Evolutionary conservation across 148 eudicot genomes (phyloP).

Genomic region (Dysphania ambrosioides): DNA sequence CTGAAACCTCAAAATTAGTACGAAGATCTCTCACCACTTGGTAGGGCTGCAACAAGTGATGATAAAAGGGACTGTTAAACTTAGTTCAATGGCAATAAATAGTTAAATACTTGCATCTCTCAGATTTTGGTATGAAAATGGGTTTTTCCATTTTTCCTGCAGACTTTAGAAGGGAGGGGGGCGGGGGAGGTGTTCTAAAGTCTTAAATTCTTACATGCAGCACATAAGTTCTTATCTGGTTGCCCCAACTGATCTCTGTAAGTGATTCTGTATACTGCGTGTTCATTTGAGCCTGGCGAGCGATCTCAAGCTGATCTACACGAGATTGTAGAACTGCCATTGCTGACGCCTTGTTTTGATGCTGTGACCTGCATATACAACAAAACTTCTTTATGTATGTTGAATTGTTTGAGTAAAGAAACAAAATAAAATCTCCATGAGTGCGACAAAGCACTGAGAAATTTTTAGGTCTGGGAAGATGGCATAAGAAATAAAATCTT

Average conservation of each 20-base stretch:
- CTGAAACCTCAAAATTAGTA: conserved; percentile 85
- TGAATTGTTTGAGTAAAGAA: neutral
- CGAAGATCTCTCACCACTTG: conserved; percentile 96
- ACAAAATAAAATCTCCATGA: neutral
- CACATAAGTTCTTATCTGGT: conserved; percentile 83
- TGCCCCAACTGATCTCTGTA: conserved; percentile 90
- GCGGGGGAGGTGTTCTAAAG: neutral
- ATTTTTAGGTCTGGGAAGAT: neutral
- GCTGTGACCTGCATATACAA: conserved; percentile 63
- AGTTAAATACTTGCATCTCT: no score
- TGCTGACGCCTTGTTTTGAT: conserved; percentile 88
- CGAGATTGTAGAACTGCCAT: conserved; percentile 95
- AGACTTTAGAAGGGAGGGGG: no score
- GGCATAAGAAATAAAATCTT: neutral
- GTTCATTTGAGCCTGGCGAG: conserved; percentile 88
- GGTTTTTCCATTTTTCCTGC: no score
- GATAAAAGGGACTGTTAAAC: conserved; percentile 6
- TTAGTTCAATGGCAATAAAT: neutral
- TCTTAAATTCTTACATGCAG: conserved; percentile 59
- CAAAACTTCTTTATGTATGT: neutral
- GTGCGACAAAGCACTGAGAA: neutral
- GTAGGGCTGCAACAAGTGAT: conserved; percentile 65
- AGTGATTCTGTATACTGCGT: conserved; percentile 88
- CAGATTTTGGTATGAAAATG: no score
- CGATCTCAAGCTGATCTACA: conserved; percentile 88